phyloP scores from a whole-genome alignment of 805 yeast genomes.

The Hanseniaspora clermontiae region DNA sequence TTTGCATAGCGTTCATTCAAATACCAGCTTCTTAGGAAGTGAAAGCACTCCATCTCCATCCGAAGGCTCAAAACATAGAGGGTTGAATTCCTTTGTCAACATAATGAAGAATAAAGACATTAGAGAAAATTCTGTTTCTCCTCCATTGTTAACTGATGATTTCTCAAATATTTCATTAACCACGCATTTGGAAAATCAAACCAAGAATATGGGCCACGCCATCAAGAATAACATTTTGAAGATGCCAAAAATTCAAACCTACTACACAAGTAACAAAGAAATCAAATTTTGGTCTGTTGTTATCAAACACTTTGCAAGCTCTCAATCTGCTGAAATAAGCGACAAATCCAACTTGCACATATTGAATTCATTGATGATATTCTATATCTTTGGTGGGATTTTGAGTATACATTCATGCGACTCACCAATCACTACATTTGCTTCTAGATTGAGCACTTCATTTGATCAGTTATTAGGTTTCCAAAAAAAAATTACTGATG shows the following conservation, averaged over 20 bases:
- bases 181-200: not conserved
- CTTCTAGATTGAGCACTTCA: not conserved
- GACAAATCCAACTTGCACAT: slow-evolving; percentile 9
- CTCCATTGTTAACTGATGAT: not conserved
- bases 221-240: slow-evolving; percentile 1
- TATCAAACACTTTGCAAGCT: not conserved
- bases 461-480: slow-evolving; percentile 3
- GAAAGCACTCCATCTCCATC: not conserved
- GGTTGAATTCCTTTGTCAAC: not conserved
- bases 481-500: slow-evolving; percentile 1
- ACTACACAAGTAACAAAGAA: slow-evolving; percentile 8
- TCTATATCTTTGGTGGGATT: not conserved
- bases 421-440: slow-evolving; percentile 6
- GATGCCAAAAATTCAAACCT: slow-evolving; percentile 4
- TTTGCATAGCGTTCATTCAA: not conserved
- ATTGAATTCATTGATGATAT: not conserved
- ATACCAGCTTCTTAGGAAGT: not conserved
- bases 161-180: not conserved
- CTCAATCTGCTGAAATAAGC: slow-evolving; percentile 4
- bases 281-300: slow-evolving; percentile 9
- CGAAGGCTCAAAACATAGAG: not conserved
- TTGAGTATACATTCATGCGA: not conserved
- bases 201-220: slow-evolving; percentile 1
- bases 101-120: slow-evolving; percentile 1
- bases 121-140: not conserved